phyloP scores from a whole-genome alignment of 352 stramenopile species.

The Phytophthora tubulina region DNA sequence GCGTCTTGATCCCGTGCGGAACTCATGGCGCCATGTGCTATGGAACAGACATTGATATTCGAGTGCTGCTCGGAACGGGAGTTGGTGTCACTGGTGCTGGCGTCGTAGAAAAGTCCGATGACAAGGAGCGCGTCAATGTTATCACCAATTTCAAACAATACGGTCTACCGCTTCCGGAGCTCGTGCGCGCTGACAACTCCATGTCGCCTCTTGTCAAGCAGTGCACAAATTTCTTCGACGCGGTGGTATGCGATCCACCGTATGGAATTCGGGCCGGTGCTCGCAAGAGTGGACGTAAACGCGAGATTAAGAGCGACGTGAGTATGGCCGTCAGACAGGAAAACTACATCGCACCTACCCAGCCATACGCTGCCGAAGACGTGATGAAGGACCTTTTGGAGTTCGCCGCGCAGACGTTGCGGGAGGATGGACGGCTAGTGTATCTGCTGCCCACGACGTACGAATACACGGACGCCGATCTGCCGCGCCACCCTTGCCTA shows the following conservation, averaged over 20 bases:
- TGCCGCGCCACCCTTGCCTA: slow-evolving; percentile 80
- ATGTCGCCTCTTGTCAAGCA: slow-evolving; percentile 60
- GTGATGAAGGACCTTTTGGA: slow-evolving; percentile 97
- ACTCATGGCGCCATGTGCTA: slow-evolving; percentile 94
- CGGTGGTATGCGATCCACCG: slow-evolving; percentile 94
- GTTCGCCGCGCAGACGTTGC: slow-evolving; percentile 84
- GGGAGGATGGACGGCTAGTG: slow-evolving; percentile 81
- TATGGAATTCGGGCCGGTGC: slow-evolving; percentile 95
- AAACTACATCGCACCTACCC: slow-evolving; percentile 96
- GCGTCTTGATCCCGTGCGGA: slow-evolving; percentile 95
- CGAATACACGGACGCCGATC: slow-evolving; percentile 81
- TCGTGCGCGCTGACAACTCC: slow-evolving; percentile 95
- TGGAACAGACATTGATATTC: slow-evolving; percentile 97
- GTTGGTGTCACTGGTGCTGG: slow-evolving; percentile 60
- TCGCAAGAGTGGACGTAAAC: slow-evolving; percentile 90
- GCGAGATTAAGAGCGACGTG: slow-evolving; percentile 42
- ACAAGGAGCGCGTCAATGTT: slow-evolving; percentile 74
- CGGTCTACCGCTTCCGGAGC: slow-evolving; percentile 92
- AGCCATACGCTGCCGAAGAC: slow-evolving; percentile 96
- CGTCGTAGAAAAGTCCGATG: slow-evolving; percentile 21
- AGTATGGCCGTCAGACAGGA: slow-evolving; percentile 58
- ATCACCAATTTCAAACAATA: slow-evolving; percentile 95
- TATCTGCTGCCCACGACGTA: slow-evolving; percentile 90
- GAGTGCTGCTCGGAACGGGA: slow-evolving; percentile 94
- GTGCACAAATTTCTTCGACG: slow-evolving; percentile 83